These are phyloP conservation scores for Nannizzia gypsea DNA, from an alignment of 2,329 filamentous ascomycete genomes.

Conservation along the genomic window DNA sequence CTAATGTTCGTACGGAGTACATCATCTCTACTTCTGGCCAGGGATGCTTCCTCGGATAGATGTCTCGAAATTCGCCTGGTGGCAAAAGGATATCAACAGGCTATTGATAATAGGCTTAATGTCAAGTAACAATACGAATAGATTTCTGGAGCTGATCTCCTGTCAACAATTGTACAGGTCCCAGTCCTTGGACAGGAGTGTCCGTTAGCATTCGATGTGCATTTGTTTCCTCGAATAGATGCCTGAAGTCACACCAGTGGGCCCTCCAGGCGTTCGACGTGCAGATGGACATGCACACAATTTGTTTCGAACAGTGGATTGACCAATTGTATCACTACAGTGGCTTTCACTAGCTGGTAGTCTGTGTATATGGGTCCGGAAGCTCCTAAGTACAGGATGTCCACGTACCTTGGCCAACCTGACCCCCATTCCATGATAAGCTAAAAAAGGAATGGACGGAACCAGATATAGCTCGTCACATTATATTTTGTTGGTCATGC, in stretches of 20 bases:
- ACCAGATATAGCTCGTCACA: background rate
- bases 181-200: background rate
- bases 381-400: background rate
- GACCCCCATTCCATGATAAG: background rate
- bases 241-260: background rate
- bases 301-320: background rate
- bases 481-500: background rate
- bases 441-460: background rate
- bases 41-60: too few relatives aligned
- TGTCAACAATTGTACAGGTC: background rate
- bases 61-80: too few relatives aligned
- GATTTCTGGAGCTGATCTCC: too few relatives aligned
- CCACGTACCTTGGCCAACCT: background rate
- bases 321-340: background rate
- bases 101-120: too few relatives aligned
- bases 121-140: too few relatives aligned
- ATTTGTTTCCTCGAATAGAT: background rate
- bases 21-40: too few relatives aligned
- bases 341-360: background rate
- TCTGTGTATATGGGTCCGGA: conserved; percentile 2
- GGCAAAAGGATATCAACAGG: too few relatives aligned
- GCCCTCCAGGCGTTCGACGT: background rate
- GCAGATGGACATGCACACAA: background rate
- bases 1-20: too few relatives aligned
- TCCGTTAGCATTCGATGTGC: background rate